Conservation (phyloP, 23 red algal genomes). For the Porphyridium purpureum region DNA sequence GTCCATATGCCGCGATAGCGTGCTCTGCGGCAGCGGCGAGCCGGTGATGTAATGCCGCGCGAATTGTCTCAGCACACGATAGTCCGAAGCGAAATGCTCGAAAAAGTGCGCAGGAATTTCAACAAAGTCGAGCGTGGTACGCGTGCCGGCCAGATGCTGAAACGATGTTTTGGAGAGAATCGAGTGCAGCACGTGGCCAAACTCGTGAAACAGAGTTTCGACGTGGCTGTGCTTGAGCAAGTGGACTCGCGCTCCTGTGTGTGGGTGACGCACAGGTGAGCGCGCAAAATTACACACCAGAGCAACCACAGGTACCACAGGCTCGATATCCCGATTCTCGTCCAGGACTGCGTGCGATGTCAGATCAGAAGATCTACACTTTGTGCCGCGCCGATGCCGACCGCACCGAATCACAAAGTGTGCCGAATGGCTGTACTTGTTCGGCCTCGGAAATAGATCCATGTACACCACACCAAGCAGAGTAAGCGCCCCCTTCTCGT, state of each 20-base stretch:
- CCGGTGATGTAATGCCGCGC: slow-evolving; percentile 2
- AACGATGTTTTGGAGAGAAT: slow-evolving; percentile 63
- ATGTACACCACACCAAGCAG: slow-evolving; percentile 60
- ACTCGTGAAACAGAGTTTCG: slow-evolving; percentile 82
- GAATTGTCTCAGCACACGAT: not conserved
- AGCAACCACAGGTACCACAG: slow-evolving; percentile 50
- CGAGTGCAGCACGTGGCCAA: slow-evolving; percentile 79
- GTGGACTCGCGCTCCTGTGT: not conserved
- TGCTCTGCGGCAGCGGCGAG: not conserved
- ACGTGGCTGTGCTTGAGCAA: slow-evolving; percentile 42
- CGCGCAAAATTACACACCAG: slow-evolving; percentile 70
- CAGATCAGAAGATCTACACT: not conserved
- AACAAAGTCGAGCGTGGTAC: slow-evolving; percentile 77
- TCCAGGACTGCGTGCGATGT: not conserved
- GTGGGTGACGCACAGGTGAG: not conserved
- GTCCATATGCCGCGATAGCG: not conserved
- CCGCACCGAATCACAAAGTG: slow-evolving; percentile 79
- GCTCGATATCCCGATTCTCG: not conserved
- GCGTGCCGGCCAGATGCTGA: slow-evolving; percentile 83
- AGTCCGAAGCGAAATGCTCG: slow-evolving; percentile 42
- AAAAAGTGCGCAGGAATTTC: slow-evolving; percentile 83
- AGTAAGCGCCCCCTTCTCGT: slow-evolving; percentile 31
- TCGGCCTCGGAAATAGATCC: slow-evolving; percentile 49
- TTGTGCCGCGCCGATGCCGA: slow-evolving; percentile 11
- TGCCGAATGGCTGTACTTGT: slow-evolving; percentile 67